Percentiles rank a stretch among this genome's conserved stretches.
Evolutionary conservation across 495 filamentous ascomycete genomes (phyloP).

Genomic region (Neurospora terricola): DNA sequence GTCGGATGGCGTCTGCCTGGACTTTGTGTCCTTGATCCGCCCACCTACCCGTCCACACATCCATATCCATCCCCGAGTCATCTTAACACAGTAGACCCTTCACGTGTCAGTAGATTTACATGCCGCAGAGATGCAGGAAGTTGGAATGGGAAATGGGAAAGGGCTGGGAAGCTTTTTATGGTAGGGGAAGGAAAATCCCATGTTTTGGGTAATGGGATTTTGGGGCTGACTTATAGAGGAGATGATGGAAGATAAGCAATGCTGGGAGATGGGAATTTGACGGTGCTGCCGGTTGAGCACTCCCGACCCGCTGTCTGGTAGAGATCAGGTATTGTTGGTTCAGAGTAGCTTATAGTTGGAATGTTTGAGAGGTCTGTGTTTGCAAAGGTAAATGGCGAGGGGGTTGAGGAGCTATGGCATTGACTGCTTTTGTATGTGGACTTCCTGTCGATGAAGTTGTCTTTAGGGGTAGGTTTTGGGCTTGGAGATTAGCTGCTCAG

Average conservation of each 20-base stretch:
- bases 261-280: no score
- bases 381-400: no score
- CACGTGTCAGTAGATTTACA: no score
- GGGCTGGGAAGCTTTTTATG: background rate
- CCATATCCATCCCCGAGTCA: background rate
- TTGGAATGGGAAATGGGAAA: background rate
- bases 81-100: no score
- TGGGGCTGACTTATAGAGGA: background rate
- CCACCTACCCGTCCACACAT: background rate
- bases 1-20: background rate
- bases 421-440: background rate
- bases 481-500: background rate
- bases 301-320: no score
- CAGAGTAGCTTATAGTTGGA: background rate
- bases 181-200: background rate
- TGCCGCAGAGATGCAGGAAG: background rate
- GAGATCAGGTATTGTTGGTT: no score
- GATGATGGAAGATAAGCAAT: no score
- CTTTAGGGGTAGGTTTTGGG: background rate
- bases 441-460: background rate
- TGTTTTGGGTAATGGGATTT: background rate
- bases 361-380: background rate
- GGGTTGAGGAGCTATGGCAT: background rate
- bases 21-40: background rate
- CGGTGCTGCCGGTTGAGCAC: no score